Base-by-base conservation (phyloP, 129 eudicot genomes). In the Heracleum sosnowskyi region DNA sequence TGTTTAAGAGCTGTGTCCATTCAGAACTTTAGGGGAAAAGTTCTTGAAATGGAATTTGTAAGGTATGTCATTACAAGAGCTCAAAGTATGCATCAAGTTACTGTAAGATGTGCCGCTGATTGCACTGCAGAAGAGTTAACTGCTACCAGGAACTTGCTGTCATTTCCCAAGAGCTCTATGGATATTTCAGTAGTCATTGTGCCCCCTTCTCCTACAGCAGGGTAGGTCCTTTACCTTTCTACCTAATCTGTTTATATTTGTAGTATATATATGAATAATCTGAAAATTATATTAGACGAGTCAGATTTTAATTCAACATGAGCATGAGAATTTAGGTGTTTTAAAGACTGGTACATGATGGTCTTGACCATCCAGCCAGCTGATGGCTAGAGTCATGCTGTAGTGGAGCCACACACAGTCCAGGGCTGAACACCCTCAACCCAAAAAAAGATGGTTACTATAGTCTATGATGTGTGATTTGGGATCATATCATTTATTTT, bases 31-130 rank as follows among this genome's bases (percentile, higher is more conserved):
- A 44, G 40, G 13, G 80, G 80, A 42, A 63, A 45, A 55, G 80
- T 37, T 16, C 80, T 77, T 60, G 80, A 63, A 63, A 39, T 77
- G 28, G 73, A 49, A 24, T 63, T 77, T 29, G 39, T 42, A 2
- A 41, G 57, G 29, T 77, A 63, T 63, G 7, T 60, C 20, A 63
- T 77, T n/a, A 77, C 62, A 37, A 77, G 74, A 41, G 74, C 80
- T 66, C 80, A 7, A 24, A 63, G 29, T 60, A 40, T 77, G 80
- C 40, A 40, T 11, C 42, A n/a, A 63, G 31, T 77, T 11, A 42
- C 18, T 49, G 66, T 77, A 9, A 28, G 42, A 49, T 77, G 39
- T 24, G 74, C 41, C 29, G 29, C 13, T 7, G 2, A 26, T 41
- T 77, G 80, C 60, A 41, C 29, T 16, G 26, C 12, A 40, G 80